phyloP scores from a whole-genome alignment of 345 rosid species.

The Gossypium raimondii region DNA sequence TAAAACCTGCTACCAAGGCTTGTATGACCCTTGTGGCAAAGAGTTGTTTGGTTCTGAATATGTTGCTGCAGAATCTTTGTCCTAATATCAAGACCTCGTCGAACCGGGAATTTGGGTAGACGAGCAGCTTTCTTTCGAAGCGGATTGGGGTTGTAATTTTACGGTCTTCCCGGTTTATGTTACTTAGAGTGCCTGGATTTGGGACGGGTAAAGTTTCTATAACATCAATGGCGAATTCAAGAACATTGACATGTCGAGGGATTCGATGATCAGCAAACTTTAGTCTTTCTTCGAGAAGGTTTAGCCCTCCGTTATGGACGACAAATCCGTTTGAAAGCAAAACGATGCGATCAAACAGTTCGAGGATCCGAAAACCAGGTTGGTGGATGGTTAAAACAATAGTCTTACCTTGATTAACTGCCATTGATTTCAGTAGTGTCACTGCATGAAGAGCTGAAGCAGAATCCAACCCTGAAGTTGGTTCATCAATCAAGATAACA shows the following conservation, averaged over 20 bases:
- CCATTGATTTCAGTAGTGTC: conserved; percentile 63
- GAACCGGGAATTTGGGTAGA: conserved; percentile 41
- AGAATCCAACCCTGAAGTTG: conserved; percentile 94
- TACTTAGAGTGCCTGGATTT: conserved; percentile 16
- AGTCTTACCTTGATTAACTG: conserved; percentile 68
- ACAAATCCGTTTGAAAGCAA: conserved; percentile 65
- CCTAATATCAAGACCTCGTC: conserved; percentile 66
- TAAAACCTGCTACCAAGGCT: conserved; percentile 2
- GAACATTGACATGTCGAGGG: conserved; percentile 68
- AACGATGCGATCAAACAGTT: conserved; percentile 57
- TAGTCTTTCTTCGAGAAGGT: conserved; percentile 54
- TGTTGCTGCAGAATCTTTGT: conserved; percentile 71
- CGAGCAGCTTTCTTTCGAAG: conserved; percentile 30
- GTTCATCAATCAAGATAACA: conserved; percentile 84
- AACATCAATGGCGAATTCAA: conserved; percentile 80
- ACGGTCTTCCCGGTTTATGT: not conserved
- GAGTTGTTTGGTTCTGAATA: conserved; percentile 76
- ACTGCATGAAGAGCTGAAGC: conserved; percentile 76
- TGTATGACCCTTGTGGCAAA: conserved; percentile 26
- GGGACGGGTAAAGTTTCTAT: conserved; percentile 35
- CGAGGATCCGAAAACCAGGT: conserved; percentile 82
- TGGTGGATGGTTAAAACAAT: conserved; percentile 80
- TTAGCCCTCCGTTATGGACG: conserved; percentile 56
- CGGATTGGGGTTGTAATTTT: not conserved
- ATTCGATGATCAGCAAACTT: conserved; percentile 47